Base-by-base conservation (phyloP, 2,329 filamentous ascomycete species). In the Alternaria infectoria region DNA sequence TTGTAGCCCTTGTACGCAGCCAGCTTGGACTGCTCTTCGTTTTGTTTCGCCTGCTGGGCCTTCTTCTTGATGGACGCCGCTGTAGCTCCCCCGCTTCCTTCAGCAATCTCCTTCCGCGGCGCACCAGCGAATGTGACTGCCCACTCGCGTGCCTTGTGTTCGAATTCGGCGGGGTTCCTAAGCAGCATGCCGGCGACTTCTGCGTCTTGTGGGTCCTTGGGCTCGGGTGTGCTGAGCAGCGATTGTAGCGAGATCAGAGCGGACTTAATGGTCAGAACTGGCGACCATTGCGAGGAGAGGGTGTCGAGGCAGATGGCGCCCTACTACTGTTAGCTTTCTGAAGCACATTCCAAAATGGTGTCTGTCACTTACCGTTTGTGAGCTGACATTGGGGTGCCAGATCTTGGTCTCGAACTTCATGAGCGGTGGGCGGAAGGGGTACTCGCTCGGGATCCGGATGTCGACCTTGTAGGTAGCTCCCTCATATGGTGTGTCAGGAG, bases 231-330 rank as follows among this genome's bases (percentile, higher is more conserved):
- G 81, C 93, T 93, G 74, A 99, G 91, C 17, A 99, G 89, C 70
- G 94, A 95, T 79, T 97, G 94, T 30, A 99, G 86, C 26, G 94
- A 97, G 62, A 99, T 89, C 49, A 99, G 88, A 40, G 95, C 93
- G 19, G 93, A 96, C 83, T 97, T 98, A 80, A 99, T 95, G 13
- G 95, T 99, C 65, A 97, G 87, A 23, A 99, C 94, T 0, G 96
- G 96, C 6, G 95, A 97, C 96, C 96, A 99, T 71, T 92, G 93
- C 12, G 88, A 88, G 10, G 91, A 90, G 15, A 99, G 87, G 0
- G 94, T 98, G 78, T 99, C 96, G 58, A 99, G 89, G 77, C 96
- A 99, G 79, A 99, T 99, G 25, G 94, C 95, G 59, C 96, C 96
- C 93, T 98, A 66, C 4, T 11, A 55, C n/a, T 49, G 46, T 80